Evolutionary conservation across 768 basidiomycete genomes (phyloP), one percentile per base, ranked within the genome.

Genomic region (Suillus paluster): DNA sequence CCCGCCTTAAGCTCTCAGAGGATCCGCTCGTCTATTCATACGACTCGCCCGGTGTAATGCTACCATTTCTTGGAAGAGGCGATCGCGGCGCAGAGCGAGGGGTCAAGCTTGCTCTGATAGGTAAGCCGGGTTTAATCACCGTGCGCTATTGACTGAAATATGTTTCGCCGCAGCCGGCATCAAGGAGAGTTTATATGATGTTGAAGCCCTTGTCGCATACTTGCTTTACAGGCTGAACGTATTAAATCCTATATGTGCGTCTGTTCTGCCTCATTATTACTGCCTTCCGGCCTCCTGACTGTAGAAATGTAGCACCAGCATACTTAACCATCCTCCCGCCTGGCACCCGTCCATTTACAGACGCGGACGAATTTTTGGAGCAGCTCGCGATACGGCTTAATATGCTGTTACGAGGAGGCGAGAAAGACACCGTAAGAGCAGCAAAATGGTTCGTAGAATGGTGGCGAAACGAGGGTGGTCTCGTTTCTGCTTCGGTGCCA

Each of bases 11-110:
- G 76, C 81, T 99, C 58, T 90, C 87, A 27, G 74, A 90, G 62
- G 83, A 89, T 59, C 95, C 95, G 3, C 78, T 86, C 9, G 89
- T 97, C 12, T 99, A 99, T 78, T 92, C 97, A 5, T 95, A 90
- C 69, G 97, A 99, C 79, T 89, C 94, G 10, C 97, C 97, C 2
- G 97, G 97, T 3, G 92, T 99, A 52, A 99, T 99, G 96, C 81
- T 97, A 46, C 94, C 95, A 12, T 99, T 91, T 77, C 83, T 99
- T 34, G 97, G 97, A 1, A 85, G 81, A 62, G 97, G 97, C 5
- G 82, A 85, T 59, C 83, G 83, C 65, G 97, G 95, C 19, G 90
- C 94, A 56, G 97, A 99, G 75, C 83, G 93, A 70, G 97, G 93
- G 12, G 83, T 97, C 58, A 98, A 96, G 75, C 85, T 98, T 23